phyloP scores from a whole-genome alignment of 345 rosid species.

The Gynandropsis gynandra region DNA sequence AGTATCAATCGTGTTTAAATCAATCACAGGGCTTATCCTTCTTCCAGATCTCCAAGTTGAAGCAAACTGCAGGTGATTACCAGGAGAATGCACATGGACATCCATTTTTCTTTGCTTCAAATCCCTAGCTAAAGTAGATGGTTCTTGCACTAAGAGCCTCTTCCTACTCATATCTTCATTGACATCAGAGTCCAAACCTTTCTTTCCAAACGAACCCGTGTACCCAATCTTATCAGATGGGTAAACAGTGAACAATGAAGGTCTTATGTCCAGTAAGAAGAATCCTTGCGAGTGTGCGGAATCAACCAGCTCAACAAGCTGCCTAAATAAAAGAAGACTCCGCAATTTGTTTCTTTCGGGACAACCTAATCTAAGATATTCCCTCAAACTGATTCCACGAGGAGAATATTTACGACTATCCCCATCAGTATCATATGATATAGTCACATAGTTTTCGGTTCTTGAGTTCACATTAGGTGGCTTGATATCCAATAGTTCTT shows the following conservation, averaged over 20 bases:
- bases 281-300: conserved; percentile 56
- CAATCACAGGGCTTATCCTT: conserved; percentile 24
- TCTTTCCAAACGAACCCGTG: conserved; percentile 41
- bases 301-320: conserved; percentile 62
- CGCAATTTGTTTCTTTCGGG: conserved; percentile 36
- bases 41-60: conserved; percentile 23
- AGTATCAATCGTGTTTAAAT: conserved; percentile 20
- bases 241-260: conserved; percentile 41
- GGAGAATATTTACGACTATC: conserved; percentile 26
- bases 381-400: conserved; percentile 49
- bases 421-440: conserved; percentile 25
- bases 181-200: conserved; percentile 19
- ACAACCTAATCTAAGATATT: conserved; percentile 39
- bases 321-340: conserved; percentile 46
- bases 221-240: conserved; percentile 45
- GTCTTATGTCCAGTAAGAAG: conserved; percentile 46
- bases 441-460: conserved; percentile 20
- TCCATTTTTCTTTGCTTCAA: conserved; percentile 38
- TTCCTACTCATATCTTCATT: conserved; percentile 34
- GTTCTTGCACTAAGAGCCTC: conserved; percentile 32
- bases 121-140: conserved; percentile 17
- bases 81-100: conserved; percentile 20
- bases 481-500: conserved; percentile 25
- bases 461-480: conserved; percentile 25
- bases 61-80: conserved; percentile 23